Evolutionary conservation across 306 rosid species (phyloP).

Genomic region (Citrullus amarus): DNA sequence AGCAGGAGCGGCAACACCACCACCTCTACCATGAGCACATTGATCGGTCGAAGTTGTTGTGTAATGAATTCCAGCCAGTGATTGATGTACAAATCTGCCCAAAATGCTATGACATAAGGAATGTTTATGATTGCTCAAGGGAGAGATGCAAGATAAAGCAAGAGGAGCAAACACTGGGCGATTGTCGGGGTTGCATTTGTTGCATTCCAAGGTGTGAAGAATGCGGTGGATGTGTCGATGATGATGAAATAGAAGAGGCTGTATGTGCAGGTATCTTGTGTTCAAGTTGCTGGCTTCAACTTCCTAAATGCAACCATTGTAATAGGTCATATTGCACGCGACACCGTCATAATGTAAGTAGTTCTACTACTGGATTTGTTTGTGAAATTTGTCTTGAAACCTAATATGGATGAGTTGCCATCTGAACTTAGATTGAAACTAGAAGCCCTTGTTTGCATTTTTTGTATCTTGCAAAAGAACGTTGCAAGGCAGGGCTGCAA

Average conservation of each 20-base stretch:
- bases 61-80: slow-evolving; percentile 5
- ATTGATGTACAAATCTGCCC: slow-evolving; percentile 64
- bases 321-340: slow-evolving; percentile 66
- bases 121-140: slow-evolving; percentile 56
- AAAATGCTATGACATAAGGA: slow-evolving; percentile 37
- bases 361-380: slow-evolving; percentile 26
- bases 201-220: slow-evolving; percentile 72
- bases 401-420: background rate
- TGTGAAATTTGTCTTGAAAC: slow-evolving; percentile 40
- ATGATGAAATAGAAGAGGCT: slow-evolving; percentile 35
- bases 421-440: background rate
- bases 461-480: background rate
- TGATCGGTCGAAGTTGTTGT: slow-evolving; percentile 4
- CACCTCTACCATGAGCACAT: slow-evolving; percentile 21
- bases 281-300: slow-evolving; percentile 52
- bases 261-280: slow-evolving; percentile 54
- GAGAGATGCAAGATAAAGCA: slow-evolving; percentile 29
- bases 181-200: slow-evolving; percentile 48
- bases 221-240: slow-evolving; percentile 50
- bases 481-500: background rate
- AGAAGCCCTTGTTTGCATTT: background rate
- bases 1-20: slow-evolving; percentile 22
- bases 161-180: slow-evolving; percentile 13
- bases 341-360: slow-evolving; percentile 27
- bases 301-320: slow-evolving; percentile 72